phyloP scores from a whole-genome alignment of 495 filamentous ascomycete species.

The Terfezia claveryi region DNA sequence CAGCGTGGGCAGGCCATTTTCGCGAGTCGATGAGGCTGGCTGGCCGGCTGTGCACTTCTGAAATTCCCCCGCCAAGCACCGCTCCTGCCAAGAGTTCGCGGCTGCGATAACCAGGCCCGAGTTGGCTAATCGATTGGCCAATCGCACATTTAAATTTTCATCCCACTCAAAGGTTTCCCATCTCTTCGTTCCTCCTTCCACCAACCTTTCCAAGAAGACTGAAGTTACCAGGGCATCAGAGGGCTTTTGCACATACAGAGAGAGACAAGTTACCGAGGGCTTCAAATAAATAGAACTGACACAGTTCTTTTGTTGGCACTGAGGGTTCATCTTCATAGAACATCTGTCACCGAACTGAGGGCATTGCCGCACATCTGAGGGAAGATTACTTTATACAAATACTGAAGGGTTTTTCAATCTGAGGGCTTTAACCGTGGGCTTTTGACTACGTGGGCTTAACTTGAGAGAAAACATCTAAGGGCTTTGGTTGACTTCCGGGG shows the following conservation, averaged over 20 bases:
- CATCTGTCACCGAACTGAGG: constrained; percentile 1
- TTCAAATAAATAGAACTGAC: constrained; percentile 5
- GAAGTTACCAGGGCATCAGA: constrained; percentile 16
- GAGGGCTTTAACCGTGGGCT: constrained; percentile 10
- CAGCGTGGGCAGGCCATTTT: constrained; percentile 20
- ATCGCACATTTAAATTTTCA: constrained; percentile 1
- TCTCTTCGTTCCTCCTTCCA: neutral
- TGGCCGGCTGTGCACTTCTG: neutral
- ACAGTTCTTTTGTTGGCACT: constrained; percentile 15
- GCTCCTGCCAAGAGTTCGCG: too few relatives aligned
- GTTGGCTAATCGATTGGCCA: neutral
- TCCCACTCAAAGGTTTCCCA: neutral
- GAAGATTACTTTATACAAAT: neutral
- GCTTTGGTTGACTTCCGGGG: constrained; percentile 7
- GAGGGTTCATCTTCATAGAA: constrained; percentile 16
- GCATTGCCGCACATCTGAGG: neutral
- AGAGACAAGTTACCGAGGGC: constrained; percentile 13
- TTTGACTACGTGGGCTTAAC: constrained; percentile 4
- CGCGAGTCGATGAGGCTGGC: neutral
- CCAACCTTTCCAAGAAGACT: constrained; percentile 7
- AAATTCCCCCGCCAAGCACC: too few relatives aligned
- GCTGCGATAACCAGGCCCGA: too few relatives aligned
- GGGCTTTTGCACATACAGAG: constrained; percentile 9
- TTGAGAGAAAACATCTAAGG: neutral
- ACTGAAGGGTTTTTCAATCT: constrained; percentile 2